These are phyloP conservation scores for Takakia lepidozioides DNA, from an alignment of 225 moss, liverwort and hornwort species.

Conservation along the genomic window DNA sequence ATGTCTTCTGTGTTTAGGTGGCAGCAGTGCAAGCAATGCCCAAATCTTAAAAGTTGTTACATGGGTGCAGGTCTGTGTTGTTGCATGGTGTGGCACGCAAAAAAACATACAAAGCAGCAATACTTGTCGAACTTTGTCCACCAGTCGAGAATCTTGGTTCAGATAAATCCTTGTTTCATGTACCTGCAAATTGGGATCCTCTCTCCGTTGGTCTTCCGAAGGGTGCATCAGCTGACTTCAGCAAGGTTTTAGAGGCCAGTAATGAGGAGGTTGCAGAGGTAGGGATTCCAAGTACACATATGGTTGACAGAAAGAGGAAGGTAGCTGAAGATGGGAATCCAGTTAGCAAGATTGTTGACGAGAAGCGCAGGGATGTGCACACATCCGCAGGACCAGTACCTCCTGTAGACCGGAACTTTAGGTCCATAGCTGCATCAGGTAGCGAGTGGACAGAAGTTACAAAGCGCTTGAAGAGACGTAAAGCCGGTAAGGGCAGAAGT, in stretches of 20 bases:
- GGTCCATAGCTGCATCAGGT: conserved; percentile 23
- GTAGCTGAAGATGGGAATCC: background rate
- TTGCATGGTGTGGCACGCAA: conserved; percentile 80
- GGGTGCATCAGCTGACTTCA: conserved; percentile 57
- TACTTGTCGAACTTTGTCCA: conserved; percentile 35
- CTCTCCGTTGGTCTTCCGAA: conserved; percentile 43
- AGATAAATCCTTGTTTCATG: conserved; percentile 43
- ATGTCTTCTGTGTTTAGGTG: too few relatives aligned
- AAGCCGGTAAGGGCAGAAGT: conserved; percentile 29
- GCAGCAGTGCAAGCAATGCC: too few relatives aligned
- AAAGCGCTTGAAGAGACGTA: conserved; percentile 28
- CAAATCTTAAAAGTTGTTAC: too few relatives aligned
- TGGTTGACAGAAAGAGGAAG: background rate
- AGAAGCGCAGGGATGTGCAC: conserved; percentile 8
- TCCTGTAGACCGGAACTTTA: conserved; percentile 18
- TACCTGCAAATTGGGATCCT: conserved; percentile 86
- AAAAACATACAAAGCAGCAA: conserved; percentile 51
- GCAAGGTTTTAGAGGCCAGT: conserved; percentile 30
- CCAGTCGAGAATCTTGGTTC: conserved; percentile 16
- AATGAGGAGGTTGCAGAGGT: conserved; percentile 8
- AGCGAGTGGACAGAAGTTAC: conserved; percentile 48
- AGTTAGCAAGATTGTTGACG: conserved; percentile 10
- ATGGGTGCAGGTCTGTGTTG: conserved; percentile 54
- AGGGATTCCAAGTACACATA: conserved; percentile 3
- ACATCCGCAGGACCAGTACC: conserved; percentile 4